A percentile compares a stretch with the other conserved stretches of the same genome.
Conservation (phyloP, 2,329 filamentous ascomycete species). For the Lasiodiplodia sp. region DNA sequence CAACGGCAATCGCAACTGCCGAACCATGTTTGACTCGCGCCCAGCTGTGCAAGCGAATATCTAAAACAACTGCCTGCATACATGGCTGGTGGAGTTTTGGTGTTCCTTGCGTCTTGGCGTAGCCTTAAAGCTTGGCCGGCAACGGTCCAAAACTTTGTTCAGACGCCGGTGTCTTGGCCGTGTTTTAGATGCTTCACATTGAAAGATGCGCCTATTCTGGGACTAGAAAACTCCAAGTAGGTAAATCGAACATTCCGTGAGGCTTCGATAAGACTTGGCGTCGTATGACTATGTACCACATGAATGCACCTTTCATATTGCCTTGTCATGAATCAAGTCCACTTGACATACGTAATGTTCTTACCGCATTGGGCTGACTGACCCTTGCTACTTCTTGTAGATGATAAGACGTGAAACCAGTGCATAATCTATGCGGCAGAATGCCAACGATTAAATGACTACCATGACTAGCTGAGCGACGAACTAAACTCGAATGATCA, state of each 20-base stretch:
- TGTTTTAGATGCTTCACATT: constrained; percentile 12
- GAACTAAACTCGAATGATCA: background rate
- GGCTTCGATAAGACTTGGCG: background rate
- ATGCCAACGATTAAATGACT: background rate
- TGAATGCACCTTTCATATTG: background rate
- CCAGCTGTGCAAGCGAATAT: too few relatives aligned
- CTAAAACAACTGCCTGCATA: background rate
- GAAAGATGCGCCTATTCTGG: background rate
- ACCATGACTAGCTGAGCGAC: background rate
- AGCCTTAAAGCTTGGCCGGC: constrained; percentile 4
- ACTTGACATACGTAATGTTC: background rate
- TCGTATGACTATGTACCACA: background rate
- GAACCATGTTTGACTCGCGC: background rate
- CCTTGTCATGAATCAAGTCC: background rate
- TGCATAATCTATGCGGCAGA: background rate
- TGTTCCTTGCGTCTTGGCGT: background rate
- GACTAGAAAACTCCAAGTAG: background rate
- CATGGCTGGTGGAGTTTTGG: background rate
- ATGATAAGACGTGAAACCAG: too few relatives aligned
- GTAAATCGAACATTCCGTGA: background rate
- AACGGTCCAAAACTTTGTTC: constrained; percentile 14
- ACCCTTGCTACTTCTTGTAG: too few relatives aligned
- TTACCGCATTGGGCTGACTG: too few relatives aligned
- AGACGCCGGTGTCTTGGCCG: constrained; percentile 15
- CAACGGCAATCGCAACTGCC: too few relatives aligned